Conservation (phyloP, 345 rosid species). For the Dipteronia dyeriana region DNA sequence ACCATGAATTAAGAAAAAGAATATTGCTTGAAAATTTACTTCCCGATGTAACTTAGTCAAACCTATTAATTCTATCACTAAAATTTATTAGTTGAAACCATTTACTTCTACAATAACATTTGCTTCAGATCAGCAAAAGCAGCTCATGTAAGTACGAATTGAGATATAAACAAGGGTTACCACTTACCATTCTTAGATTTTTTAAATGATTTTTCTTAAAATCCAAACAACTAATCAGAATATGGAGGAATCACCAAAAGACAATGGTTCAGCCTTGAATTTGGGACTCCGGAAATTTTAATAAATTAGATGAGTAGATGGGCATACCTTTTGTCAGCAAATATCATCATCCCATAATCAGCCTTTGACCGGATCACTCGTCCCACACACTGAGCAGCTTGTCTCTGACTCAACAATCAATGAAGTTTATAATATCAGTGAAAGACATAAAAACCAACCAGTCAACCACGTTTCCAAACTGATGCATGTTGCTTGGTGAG, state of each 20-base stretch:
- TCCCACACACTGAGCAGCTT: slow-evolving; percentile 99
- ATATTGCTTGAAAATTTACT: not conserved
- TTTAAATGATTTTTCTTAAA: no score
- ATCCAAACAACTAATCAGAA: not conserved
- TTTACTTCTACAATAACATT: not conserved
- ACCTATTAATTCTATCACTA: not conserved
- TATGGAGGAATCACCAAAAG: not conserved
- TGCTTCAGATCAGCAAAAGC: not conserved
- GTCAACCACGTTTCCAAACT: not conserved
- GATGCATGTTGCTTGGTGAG: not conserved
- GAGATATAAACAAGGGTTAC: no score
- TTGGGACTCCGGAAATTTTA: not conserved
- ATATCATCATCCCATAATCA: slow-evolving; percentile 99
- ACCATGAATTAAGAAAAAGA: not conserved
- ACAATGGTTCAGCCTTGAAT: not conserved
- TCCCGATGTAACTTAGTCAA: not conserved
- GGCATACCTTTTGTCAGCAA: slow-evolving; percentile 88
- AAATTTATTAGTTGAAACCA: not conserved
- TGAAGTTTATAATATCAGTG: slow-evolving; percentile 18
- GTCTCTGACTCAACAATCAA: slow-evolving; percentile 60
- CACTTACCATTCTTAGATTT: no score
- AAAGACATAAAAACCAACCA: not conserved
- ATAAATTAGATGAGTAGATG: not conserved
- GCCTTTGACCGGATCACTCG: slow-evolving; percentile 97
- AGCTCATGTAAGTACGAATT: not conserved